These are phyloP conservation scores for Leptosphaerulina australis DNA, from an alignment of 2,329 filamentous ascomycete genomes.

Conservation along the genomic window DNA sequence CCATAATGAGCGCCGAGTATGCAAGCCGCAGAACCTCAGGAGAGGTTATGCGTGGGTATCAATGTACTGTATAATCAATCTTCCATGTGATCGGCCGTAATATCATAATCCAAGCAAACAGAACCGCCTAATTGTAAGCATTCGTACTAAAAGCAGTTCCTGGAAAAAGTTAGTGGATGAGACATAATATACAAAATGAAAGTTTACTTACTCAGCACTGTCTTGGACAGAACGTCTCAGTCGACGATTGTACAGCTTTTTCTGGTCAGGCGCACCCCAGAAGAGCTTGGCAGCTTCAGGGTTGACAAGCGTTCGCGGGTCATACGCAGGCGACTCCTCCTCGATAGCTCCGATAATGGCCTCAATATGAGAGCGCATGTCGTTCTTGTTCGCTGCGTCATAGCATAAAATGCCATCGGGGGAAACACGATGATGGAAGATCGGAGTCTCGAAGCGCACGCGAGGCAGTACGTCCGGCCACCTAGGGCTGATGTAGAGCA, in stretches of 20 bases:
- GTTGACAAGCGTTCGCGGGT: constrained; percentile 86
- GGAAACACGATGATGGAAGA: constrained; percentile 89
- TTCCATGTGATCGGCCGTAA: constrained; percentile 30
- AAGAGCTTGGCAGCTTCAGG: constrained; percentile 84
- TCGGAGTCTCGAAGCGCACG: constrained; percentile 75
- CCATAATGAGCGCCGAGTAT: constrained; percentile 31
- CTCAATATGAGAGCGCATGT: constrained; percentile 82
- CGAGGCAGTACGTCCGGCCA: constrained; percentile 91
- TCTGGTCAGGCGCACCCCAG: constrained; percentile 80
- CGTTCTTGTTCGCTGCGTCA: constrained; percentile 68
- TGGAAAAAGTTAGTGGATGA: constrained; percentile 3
- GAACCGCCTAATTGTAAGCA: not conserved
- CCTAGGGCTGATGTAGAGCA: constrained; percentile 76
- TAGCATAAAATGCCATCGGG: constrained; percentile 84
- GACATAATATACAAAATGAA: not conserved
- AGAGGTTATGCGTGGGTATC: constrained; percentile 35
- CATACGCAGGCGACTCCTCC: constrained; percentile 85
- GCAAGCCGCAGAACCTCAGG: constrained; percentile 25
- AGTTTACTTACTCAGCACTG: constrained; percentile 52
- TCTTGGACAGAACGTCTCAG: constrained; percentile 76
- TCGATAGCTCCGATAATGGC: constrained; percentile 83
- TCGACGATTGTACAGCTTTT: constrained; percentile 82
- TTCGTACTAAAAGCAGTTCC: constrained; percentile 32
- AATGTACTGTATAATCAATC: constrained; percentile 32
- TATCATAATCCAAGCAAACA: constrained; percentile 5